phyloP scores from a whole-genome alignment of 441 rosid species.

The Populus trichocarpa region DNA sequence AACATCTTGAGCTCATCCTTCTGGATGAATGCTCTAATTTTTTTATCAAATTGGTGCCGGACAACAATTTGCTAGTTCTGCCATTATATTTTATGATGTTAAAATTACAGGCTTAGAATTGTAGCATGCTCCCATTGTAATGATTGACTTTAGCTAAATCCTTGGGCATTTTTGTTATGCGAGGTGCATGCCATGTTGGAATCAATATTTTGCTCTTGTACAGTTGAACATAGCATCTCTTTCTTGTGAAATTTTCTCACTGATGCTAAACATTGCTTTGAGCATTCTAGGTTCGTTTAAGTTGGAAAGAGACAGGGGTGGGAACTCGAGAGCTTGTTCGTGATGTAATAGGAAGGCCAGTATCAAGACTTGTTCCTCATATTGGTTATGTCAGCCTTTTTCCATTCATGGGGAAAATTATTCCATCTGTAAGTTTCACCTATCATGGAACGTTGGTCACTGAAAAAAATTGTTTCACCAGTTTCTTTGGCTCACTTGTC shows the following conservation, averaged over 20 bases:
- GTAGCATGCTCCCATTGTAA: background rate
- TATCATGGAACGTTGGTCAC: background rate
- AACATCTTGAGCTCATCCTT: background rate
- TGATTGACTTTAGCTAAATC: background rate
- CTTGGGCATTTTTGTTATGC: background rate
- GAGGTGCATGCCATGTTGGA: background rate
- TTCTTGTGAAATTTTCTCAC: conserved; percentile 3
- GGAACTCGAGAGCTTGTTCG: conserved; percentile 75
- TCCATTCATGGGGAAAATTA: conserved; percentile 83
- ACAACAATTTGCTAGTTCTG: background rate
- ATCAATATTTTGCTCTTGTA: background rate
- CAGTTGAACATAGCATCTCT: background rate
- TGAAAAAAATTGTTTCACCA: conserved; percentile 1
- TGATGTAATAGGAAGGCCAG: conserved; percentile 62
- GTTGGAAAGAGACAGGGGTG: conserved; percentile 65
- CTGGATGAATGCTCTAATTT: background rate
- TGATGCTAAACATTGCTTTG: conserved; percentile 11
- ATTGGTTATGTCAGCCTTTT: conserved; percentile 95
- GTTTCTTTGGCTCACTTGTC: background rate
- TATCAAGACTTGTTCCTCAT: conserved; percentile 78
- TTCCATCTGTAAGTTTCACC: conserved; percentile 74
- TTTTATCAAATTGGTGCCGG: background rate
- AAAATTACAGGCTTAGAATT: background rate
- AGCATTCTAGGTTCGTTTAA: conserved; percentile 67
- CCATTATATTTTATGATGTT: background rate